Conservation (phyloP, 768 basidiomycete species). For the Cystobasidium tubakii region DNA sequence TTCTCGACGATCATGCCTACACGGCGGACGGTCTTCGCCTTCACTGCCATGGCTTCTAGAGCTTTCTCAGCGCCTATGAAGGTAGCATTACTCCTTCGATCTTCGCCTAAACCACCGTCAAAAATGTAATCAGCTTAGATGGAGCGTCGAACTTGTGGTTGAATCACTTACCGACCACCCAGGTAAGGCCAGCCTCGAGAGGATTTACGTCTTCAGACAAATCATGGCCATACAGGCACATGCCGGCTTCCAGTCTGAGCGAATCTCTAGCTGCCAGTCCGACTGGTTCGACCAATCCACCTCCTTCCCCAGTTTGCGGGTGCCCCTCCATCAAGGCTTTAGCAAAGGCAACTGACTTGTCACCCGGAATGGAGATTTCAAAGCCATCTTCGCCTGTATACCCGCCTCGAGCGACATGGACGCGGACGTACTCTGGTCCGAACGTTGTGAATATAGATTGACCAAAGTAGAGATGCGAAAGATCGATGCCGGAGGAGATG, state of each 20-base stretch:
- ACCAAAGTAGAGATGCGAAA: constrained; percentile 72
- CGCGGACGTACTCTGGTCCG: constrained; percentile 55
- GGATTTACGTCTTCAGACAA: constrained; percentile 78
- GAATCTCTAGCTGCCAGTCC: constrained; percentile 91
- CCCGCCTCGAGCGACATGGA: constrained; percentile 78
- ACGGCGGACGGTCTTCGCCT: constrained; percentile 56
- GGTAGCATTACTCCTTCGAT: constrained; percentile 59
- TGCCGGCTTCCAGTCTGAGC: constrained; percentile 88
- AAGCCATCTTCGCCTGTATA: constrained; percentile 99
- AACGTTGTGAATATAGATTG: constrained; percentile 63
- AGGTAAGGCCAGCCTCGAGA: constrained; percentile 81
- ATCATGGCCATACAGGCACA: constrained; percentile 94
- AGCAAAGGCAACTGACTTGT: constrained; percentile 1
- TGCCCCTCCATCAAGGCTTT: constrained; percentile 59
- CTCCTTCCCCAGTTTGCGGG: constrained; percentile 37
- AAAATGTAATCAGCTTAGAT: too few relatives aligned
- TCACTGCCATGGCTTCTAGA: constrained; percentile 67
- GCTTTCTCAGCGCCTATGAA: constrained; percentile 78
- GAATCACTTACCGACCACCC: constrained; percentile 73
- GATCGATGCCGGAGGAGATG: constrained; percentile 53
- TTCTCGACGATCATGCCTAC: constrained; percentile 71
- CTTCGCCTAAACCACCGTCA: too few relatives aligned
- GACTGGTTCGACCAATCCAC: constrained; percentile 67
- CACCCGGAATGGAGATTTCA: constrained; percentile 53
- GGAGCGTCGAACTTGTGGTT: too few relatives aligned